These are phyloP conservation scores for Anthostomella pinea DNA, from an alignment of 2,329 filamentous ascomycete genomes.

Conservation along the genomic window DNA sequence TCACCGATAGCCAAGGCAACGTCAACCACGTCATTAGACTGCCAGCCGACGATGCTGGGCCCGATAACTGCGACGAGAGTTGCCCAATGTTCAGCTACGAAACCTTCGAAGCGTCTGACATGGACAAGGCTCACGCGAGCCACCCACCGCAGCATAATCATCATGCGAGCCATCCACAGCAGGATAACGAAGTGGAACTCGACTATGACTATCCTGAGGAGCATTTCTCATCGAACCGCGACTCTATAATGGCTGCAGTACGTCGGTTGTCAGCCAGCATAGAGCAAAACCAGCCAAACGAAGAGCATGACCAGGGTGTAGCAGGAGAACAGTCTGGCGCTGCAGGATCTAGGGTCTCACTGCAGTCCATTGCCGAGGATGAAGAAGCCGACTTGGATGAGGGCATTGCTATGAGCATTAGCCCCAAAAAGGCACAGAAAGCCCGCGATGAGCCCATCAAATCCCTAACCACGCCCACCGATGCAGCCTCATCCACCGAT, in stretches of 20 bases:
- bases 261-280: slow-evolving; percentile 29
- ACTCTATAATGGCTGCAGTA: slow-evolving; percentile 30
- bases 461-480: too few species aligned
- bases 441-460: too few species aligned
- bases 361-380: slow-evolving; percentile 24
- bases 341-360: slow-evolving; percentile 13
- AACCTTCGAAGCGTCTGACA: slow-evolving; percentile 16
- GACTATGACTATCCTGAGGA: slow-evolving; percentile 30
- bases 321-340: slow-evolving; percentile 3
- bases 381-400: slow-evolving; percentile 27
- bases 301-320: slow-evolving; percentile 1
- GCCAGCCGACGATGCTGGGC: slow-evolving; percentile 17
- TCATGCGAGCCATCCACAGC: neutral
- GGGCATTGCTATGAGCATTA: slow-evolving; percentile 25
- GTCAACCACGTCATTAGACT: slow-evolving; percentile 45
- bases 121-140: slow-evolving; percentile 1
- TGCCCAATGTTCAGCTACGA: slow-evolving; percentile 32
- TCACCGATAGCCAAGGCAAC: slow-evolving; percentile 45
- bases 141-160: too few species aligned
- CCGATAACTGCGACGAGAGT: slow-evolving; percentile 44
- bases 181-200: slow-evolving; percentile 11
- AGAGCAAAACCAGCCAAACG: too few species aligned
- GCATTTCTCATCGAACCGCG: slow-evolving; percentile 29
- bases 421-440: slow-evolving; percentile 2
- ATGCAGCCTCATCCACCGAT: too few species aligned